Percentiles rank a stretch among this genome's conserved stretches.
These are phyloP conservation scores for Podospora anserina DNA, from an alignment of 495 filamentous ascomycete genomes.

Conservation along the genomic window DNA sequence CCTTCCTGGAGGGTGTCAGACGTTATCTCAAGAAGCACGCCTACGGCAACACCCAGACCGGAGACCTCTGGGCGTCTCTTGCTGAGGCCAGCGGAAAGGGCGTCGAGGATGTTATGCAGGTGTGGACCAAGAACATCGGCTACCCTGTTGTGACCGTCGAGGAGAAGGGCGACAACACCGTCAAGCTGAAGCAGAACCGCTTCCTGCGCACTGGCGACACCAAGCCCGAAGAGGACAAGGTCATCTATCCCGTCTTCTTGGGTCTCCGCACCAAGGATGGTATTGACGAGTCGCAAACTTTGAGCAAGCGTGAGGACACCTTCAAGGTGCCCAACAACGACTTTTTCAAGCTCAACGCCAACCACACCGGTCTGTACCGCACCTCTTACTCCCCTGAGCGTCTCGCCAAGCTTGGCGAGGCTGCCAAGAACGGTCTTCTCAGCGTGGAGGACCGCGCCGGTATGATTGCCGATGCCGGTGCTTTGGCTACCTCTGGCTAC, in stretches of 20 bases:
- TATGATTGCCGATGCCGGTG: slow-evolving; percentile 93
- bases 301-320: slow-evolving; percentile 69
- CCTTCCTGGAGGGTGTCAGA: slow-evolving; percentile 89
- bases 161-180: slow-evolving; percentile 56
- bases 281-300: slow-evolving; percentile 58
- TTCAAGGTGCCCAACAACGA: slow-evolving; percentile 63
- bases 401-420: slow-evolving; percentile 69
- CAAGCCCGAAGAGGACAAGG: slow-evolving; percentile 79
- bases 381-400: slow-evolving; percentile 67
- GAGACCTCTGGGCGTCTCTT: slow-evolving; percentile 87
- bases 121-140: slow-evolving; percentile 76
- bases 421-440: slow-evolving; percentile 79
- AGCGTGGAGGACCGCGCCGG: slow-evolving; percentile 91
- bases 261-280: slow-evolving; percentile 65
- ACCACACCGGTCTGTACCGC: slow-evolving; percentile 71
- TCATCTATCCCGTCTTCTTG: slow-evolving; percentile 70
- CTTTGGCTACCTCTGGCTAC: slow-evolving; percentile 84
- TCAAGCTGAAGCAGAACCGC: slow-evolving; percentile 70
- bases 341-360: slow-evolving; percentile 77
- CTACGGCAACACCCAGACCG: slow-evolving; percentile 79
- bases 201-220: slow-evolving; percentile 73
- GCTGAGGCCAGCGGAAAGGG: slow-evolving; percentile 88
- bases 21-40: slow-evolving; percentile 93
- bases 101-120: slow-evolving; percentile 72
- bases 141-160: slow-evolving; percentile 70